Base-by-base conservation (phyloP, 169 alveolate genomes). In the Babesia bigemina region DNA sequence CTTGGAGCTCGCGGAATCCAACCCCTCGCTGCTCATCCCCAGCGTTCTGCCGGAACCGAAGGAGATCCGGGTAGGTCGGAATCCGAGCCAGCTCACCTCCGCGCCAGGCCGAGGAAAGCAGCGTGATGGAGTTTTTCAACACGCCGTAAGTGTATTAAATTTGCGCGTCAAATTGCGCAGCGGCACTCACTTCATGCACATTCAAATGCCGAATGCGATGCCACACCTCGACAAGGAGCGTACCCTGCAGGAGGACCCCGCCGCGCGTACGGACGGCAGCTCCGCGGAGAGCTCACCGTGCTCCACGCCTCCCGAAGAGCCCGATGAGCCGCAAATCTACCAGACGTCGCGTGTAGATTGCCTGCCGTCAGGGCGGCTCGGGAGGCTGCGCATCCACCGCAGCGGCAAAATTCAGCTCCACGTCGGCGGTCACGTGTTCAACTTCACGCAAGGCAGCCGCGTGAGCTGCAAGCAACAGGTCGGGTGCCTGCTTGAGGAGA, bases 171-270 rank as follows among this genome's bases (percentile, higher is more conserved):
- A 3, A 19, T 26, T 0, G 13, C 24, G 60, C 67, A 81, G 88
- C 33, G 88, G 88, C 8, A 52, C 58, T 11, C 88, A 81, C 22
- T 66, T 83, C 55, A 49, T 83, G 69, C 90, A 83, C 63, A 53
- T 83, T n/a, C 90, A 83, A 50, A 66, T 83, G 90, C 90, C 90
- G 12, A 75, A 44, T 72, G 75, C 72, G 10, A 56, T 83, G 71
- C 90, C 90, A 1, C 26, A 67, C 17, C 57, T 83, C 13, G 69
- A 75, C 77, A 70, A 60, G 75, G 77, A 81, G 36, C 63, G 70
- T 24, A 70, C 75, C 7, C 63, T 57, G 24, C 57, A 47, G 13
- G 66, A n/a, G 14, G n/a, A 26, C 28, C 10, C 22, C 44, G n/a
- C 42, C n/a, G 67, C 24, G 4, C n/a, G 17, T 0, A n/a, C 50